phyloP scores from a whole-genome alignment of 805 yeast species.

The Metschnikowia sp. region DNA sequence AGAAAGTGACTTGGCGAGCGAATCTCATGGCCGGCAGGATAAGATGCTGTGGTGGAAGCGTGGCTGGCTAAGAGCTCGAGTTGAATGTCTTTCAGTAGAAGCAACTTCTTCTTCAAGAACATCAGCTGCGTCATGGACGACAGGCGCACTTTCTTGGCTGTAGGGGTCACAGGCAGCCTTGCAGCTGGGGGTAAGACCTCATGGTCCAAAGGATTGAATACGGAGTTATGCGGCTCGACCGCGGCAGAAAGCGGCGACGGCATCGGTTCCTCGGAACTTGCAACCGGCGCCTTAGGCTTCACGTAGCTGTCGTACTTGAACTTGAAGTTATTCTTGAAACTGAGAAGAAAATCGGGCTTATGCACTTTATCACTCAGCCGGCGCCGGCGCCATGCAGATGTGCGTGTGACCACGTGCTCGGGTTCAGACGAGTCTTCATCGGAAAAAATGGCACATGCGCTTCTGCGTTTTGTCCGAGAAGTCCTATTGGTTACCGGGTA shows the following conservation, averaged over 20 bases:
- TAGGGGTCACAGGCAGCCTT: constrained; percentile 2
- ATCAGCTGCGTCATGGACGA: constrained; percentile 24
- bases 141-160: constrained; percentile 14
- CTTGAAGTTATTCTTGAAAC: constrained; percentile 16
- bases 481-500: not conserved
- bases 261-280: constrained; percentile 17
- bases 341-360: constrained; percentile 12
- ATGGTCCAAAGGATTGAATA: too few species aligned
- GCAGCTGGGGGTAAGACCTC: constrained; percentile 2
- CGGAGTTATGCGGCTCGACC: constrained; percentile 2
- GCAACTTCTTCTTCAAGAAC: constrained; percentile 28
- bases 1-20: constrained; percentile 1
- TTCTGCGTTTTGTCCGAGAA: constrained; percentile 3
- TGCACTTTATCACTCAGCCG: constrained; percentile 17
- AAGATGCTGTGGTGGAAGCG: constrained; percentile 2
- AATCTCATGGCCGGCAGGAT: not conserved
- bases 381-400: constrained; percentile 14
- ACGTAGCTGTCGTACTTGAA: constrained; percentile 14
- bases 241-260: constrained; percentile 27
- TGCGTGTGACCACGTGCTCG: constrained; percentile 16
- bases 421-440: constrained; percentile 36
- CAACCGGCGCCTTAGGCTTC: constrained; percentile 5
- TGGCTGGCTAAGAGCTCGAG: constrained; percentile 28
- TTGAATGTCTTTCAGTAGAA: constrained; percentile 39
- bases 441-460: constrained; percentile 25